These are phyloP conservation scores for Fusarium tanahbumbuense DNA, from an alignment of 2,329 filamentous ascomycete genomes.

Conservation along the genomic window DNA sequence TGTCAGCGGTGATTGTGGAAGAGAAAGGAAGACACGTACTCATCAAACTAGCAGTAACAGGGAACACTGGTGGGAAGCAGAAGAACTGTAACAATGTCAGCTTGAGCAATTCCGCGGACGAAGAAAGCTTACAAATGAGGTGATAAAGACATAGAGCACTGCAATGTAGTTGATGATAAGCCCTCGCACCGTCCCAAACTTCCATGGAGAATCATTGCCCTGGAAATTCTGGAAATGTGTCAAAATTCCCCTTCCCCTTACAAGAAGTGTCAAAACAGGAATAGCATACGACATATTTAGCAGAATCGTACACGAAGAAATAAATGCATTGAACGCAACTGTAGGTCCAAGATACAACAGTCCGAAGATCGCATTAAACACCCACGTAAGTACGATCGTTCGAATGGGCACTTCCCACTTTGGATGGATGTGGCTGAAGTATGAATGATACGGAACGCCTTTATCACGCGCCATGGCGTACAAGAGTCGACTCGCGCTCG, in stretches of 20 bases:
- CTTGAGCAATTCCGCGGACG: rapidly evolving
- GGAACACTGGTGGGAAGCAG: slow-evolving; percentile 34
- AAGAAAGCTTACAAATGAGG: slow-evolving; percentile 18
- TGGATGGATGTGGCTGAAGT: slow-evolving; percentile 31
- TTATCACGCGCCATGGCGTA: slow-evolving; percentile 49
- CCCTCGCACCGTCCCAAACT: slow-evolving; percentile 16
- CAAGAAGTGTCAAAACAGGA: slow-evolving; percentile 24
- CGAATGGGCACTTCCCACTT: slow-evolving; percentile 29
- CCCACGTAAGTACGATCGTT: slow-evolving; percentile 22
- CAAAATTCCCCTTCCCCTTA: slow-evolving; percentile 17
- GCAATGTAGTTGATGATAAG: slow-evolving; percentile 28
- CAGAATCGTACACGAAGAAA: slow-evolving; percentile 38
- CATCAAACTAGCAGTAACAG: slow-evolving; percentile 34
- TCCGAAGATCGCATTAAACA: slow-evolving; percentile 36
- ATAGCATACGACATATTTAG: slow-evolving; percentile 39
- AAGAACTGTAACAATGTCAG: slow-evolving; percentile 29
- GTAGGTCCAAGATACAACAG: slow-evolving; percentile 33
- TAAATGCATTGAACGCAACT: slow-evolving; percentile 36
- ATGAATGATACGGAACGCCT: slow-evolving; percentile 22
- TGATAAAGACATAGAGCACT: slow-evolving; percentile 35
- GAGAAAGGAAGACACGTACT: neutral
- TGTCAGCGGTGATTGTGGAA: neutral
- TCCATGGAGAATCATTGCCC: slow-evolving; percentile 18
- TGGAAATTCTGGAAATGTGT: slow-evolving; percentile 1
- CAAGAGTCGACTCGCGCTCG: slow-evolving; percentile 56